Evolutionary conservation across 192 early-diverging fungal species (phyloP).

Genomic region (Glomus cerebriforme): DNA sequence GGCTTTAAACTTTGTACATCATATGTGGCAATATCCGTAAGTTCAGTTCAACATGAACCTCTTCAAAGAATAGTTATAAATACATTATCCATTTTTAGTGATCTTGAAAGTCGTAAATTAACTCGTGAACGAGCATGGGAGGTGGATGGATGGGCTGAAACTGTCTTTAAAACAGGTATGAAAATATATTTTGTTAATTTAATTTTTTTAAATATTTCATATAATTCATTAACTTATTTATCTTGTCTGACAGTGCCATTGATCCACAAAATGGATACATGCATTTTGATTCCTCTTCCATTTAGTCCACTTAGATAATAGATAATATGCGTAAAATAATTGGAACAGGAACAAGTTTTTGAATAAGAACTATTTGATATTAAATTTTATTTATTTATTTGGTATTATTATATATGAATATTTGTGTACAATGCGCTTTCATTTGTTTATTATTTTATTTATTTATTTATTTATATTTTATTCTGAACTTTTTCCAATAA

Average conservation of each 20-base stretch:
- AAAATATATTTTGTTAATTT: neutral
- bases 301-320: conserved; percentile 76
- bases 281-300: conserved; percentile 72
- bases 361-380: neutral
- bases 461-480: neutral
- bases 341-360: neutral
- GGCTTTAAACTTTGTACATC: conserved; percentile 85
- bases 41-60: neutral
- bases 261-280: conserved; percentile 79
- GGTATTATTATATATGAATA: neutral
- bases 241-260: conserved; percentile 60
- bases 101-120: conserved; percentile 85
- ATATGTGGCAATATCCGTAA: conserved; percentile 90
- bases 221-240: neutral
- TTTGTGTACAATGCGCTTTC: neutral
- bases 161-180: conserved; percentile 84
- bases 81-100: conserved; percentile 43
- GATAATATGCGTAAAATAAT: neutral
- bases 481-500: neutral
- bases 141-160: conserved; percentile 91
- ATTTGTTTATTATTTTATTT: no score
- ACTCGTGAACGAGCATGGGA: conserved; percentile 92
- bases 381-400: neutral
- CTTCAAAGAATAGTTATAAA: neutral
- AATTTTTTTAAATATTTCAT: neutral